A percentile compares a stretch with the other conserved stretches of the same genome.
phyloP scores from a whole-genome alignment of 257 asterid genomes.

The Leptodermis oblonga region DNA sequence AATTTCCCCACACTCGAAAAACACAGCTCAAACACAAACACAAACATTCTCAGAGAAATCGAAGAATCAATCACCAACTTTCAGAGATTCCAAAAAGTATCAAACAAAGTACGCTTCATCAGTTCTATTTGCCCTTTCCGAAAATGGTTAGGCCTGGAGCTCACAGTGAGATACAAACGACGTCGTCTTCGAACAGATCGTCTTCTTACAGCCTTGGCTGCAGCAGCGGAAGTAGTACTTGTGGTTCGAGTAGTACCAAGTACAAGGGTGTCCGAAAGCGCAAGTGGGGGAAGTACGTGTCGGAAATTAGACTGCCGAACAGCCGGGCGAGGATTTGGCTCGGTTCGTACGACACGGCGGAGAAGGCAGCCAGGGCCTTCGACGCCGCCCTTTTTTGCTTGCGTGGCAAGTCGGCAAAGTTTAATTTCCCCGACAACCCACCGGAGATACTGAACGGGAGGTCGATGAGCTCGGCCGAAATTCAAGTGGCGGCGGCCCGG shows the following conservation, averaged over 20 bases:
- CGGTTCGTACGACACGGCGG: slow-evolving; percentile 64
- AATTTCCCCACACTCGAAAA: slow-evolving; percentile 12
- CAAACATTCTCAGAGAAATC: neutral
- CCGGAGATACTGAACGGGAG: slow-evolving; percentile 43
- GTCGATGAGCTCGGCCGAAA: slow-evolving; percentile 51
- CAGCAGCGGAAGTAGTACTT: too few relatives aligned
- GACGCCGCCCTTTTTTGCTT: slow-evolving; percentile 67
- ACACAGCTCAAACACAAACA: neutral
- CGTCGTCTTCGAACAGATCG: neutral
- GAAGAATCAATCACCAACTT: too few relatives aligned
- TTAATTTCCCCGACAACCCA: slow-evolving; percentile 57
- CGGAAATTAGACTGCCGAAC: slow-evolving; percentile 69
- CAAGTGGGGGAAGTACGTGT: slow-evolving; percentile 73
- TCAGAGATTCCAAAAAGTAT: too few relatives aligned
- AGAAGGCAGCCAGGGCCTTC: slow-evolving; percentile 74
- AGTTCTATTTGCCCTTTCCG: too few relatives aligned
- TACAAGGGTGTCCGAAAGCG: slow-evolving; percentile 67
- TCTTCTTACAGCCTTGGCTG: neutral
- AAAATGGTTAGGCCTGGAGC: slow-evolving; percentile 45
- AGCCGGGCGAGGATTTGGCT: slow-evolving; percentile 73
- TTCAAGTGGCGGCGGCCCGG: slow-evolving; percentile 62
- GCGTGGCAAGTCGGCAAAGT: slow-evolving; percentile 55
- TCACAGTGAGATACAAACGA: slow-evolving; percentile 17
- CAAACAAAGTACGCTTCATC: too few relatives aligned
- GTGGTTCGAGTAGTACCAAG: slow-evolving; percentile 9